Base-by-base conservation (phyloP, 148 eudicot genomes). In the Arctostaphylos glauca region DNA sequence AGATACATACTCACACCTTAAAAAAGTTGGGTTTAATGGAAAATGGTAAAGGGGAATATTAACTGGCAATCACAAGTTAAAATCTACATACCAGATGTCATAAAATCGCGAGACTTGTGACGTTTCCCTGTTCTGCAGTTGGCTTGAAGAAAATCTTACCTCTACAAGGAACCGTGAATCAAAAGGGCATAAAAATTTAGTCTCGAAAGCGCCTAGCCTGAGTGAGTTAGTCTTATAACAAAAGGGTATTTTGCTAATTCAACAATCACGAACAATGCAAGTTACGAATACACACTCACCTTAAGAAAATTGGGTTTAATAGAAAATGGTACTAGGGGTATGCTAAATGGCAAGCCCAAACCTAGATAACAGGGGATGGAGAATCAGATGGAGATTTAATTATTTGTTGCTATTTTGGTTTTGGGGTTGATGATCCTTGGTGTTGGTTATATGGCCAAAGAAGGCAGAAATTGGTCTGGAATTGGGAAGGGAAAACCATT, bases 11-110 rank as follows among this genome's bases (percentile, higher is more conserved):
- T 31, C 43, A 9, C 54, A 67, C 31, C 16, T 67, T 13, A 9
- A 13, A 31, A 38, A 16, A 0, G 31, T 1, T 7, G 54, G 6
- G 54, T 19, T 6, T 25, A n/a, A 31, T 14, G 44, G 18, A 67
- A 10, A 31, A 5, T 12, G 8, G 6, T 13, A 56, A 10, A 31
- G 25, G 3, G 5, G 16, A 3, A n/a, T 44, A 47, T 56, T 84
- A 76, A 71, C 77, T 86, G 90, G 83, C 86, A 15, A 88, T 81
- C 70, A 66, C 80, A 86, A 74, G 81, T 76, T 87, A 86, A 43
- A 66, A 86, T 64, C 21, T 55, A 41, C 73, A 31, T 16, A 1
- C 31, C 15, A 77, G 41, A 16, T 31, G 38, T 31, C 38, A 31
- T 31, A 31, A 31, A 31, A 31, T 31, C 38, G 38, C 38, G 38